Evolutionary conservation across 768 basidiomycete genomes (phyloP).

Genomic region (Rhodotorula babjevae): DNA sequence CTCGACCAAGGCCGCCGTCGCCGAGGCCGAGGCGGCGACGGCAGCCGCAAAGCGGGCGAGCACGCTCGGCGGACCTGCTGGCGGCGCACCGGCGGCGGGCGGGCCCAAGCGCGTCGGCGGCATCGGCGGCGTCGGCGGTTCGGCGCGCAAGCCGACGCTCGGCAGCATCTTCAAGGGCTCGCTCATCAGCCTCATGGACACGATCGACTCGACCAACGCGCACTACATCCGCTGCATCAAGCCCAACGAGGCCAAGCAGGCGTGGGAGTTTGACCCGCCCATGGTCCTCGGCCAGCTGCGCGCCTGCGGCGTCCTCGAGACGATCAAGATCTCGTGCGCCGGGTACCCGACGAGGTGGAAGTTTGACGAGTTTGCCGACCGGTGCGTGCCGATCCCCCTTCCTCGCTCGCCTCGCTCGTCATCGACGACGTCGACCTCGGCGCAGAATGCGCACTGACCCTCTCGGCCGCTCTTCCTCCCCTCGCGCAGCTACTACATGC

Average conservation of each 20-base stretch:
- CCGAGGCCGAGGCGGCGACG: conserved; percentile 51
- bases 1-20: conserved; percentile 63
- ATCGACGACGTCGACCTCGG: no score
- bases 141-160: conserved; percentile 84
- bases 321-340: conserved; percentile 96
- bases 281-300: conserved; percentile 91
- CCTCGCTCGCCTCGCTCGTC: background rate
- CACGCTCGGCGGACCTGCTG: conserved; percentile 42
- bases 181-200: conserved; percentile 89
- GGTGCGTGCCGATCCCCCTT: conserved; percentile 55
- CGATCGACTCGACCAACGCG: conserved; percentile 91
- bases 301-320: conserved; percentile 98
- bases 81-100: background rate
- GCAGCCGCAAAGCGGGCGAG: conserved; percentile 38
- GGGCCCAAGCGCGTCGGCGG: conserved; percentile 52
- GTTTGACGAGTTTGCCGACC: conserved; percentile 95
- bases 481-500: conserved; percentile 81
- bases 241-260: conserved; percentile 90
- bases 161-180: conserved; percentile 98
- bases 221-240: conserved; percentile 99
- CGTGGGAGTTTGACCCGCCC: conserved; percentile 94
- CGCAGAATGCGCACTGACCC: background rate
- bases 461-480: background rate
- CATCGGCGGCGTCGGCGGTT: conserved; percentile 45
- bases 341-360: conserved; percentile 98